Base-by-base conservation (phyloP, 768 basidiomycete species). In the Pleurotus sapidus region DNA sequence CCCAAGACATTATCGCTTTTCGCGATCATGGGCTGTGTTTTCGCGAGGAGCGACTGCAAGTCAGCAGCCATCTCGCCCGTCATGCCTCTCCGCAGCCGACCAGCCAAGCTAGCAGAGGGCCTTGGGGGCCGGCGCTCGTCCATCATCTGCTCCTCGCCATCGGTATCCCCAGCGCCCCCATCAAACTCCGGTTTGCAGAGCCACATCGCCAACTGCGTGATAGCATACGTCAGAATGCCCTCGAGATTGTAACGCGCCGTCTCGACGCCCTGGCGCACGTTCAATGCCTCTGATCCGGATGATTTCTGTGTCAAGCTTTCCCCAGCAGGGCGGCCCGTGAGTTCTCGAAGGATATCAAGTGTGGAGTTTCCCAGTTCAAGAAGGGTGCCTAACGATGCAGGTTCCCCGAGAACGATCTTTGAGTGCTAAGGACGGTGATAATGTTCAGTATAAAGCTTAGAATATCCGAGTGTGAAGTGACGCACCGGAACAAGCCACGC, bases 361-460 rank as follows among this genome's bases (percentile, higher is more conserved):
- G 88, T 85, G 58, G 84, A 85, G 56, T 88, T 91, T 1, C 85
- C 90, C 3, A 95, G 73, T 71, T 95, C 93, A n/a, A 94, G 79
- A 5, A 96, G 71, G 0, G 94, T 95, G 15, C 94, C 93, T 54
- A 94, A 72, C 0, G 93, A 94, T 0, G 93, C 84, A 5, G 89
- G 86, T 62, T 95, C 93, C 12, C 86, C 84, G 0, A 89, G 77
- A 2, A 93, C 87, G 4, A 93, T 87, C 64, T 93, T 95, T 3
- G 91, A 88, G 66, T 91, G 90, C 93, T 96, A 61, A 50, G 43
- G 49, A 54, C 42, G 24, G 51, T 39, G 46, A 57, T 17, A 30
- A 57, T 9, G 49, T 8, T 30, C 27, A 50, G 37, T 14, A 3
- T 43, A 23, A 39, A 34, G 15, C 14, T 3, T 59, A 30, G 46